These are phyloP conservation scores for Daldinia eschscholtzii DNA, from an alignment of 2,329 filamentous ascomycete genomes.

Conservation along the genomic window DNA sequence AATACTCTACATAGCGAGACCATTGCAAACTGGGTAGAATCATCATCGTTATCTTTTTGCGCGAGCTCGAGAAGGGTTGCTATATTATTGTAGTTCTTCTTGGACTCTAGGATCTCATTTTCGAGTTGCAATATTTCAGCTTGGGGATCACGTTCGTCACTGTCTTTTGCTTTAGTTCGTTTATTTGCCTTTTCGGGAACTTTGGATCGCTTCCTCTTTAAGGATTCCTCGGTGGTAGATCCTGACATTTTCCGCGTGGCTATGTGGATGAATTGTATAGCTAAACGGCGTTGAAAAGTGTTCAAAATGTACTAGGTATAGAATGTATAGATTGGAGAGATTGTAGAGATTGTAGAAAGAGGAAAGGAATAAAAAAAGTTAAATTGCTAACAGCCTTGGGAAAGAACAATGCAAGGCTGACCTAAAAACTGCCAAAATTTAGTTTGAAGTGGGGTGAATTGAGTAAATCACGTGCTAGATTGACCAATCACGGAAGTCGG, in stretches of 20 bases:
- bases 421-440: conserved; percentile 11
- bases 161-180: conserved; percentile 62
- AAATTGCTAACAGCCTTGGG: conserved; percentile 45
- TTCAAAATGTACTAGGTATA: not conserved
- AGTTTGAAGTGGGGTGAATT: conserved; percentile 28
- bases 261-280: conserved; percentile 2
- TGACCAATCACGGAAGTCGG: conserved; percentile 45
- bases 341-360: not conserved
- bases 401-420: conserved; percentile 46
- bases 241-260: conserved; percentile 50
- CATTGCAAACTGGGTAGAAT: conserved; percentile 74
- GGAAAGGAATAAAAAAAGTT: conserved; percentile 42
- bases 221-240: conserved; percentile 49
- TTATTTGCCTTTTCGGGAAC: conserved; percentile 63
- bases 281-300: not conserved
- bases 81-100: conserved; percentile 94
- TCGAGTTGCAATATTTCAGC: conserved; percentile 81
- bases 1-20: conserved; percentile 90
- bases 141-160: conserved; percentile 66
- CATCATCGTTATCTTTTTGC: conserved; percentile 62
- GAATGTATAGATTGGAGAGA: not conserved
- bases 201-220: conserved; percentile 67
- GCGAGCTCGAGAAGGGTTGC: conserved; percentile 74
- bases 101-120: conserved; percentile 84
- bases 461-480: conserved; percentile 48